Percentiles rank a stretch among this genome's conserved stretches.
Evolutionary conservation across 1,284 basidiomycete genomes (phyloP).

Genomic region (Somion occarium): DNA sequence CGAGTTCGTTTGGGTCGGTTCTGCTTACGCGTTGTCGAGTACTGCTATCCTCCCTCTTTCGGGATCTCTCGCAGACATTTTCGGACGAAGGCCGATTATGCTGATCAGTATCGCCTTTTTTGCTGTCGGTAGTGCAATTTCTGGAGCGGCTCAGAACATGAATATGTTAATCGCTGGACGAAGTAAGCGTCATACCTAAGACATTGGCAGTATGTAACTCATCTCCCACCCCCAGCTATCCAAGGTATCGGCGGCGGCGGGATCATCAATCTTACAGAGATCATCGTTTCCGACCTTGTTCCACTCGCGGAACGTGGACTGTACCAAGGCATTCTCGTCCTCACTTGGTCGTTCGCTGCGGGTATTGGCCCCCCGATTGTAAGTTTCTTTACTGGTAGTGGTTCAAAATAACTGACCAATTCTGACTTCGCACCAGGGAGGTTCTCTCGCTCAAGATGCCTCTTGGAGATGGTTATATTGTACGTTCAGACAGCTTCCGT

Average conservation of each 20-base stretch:
- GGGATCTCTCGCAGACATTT: conserved; percentile 21
- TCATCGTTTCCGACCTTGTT: conserved; percentile 34
- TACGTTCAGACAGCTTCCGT: conserved; percentile 7
- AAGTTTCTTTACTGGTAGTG: conserved; percentile 17
- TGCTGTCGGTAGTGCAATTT: conserved; percentile 13
- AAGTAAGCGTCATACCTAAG: conserved; percentile 9
- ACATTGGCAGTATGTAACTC: neutral
- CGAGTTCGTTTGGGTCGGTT: conserved; percentile 23
- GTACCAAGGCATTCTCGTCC: conserved; percentile 29
- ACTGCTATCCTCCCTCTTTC: conserved; percentile 23
- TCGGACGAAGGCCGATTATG: conserved; percentile 23
- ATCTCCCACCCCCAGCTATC: conserved; percentile 17
- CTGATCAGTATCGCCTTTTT: conserved; percentile 16
- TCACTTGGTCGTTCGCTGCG: conserved; percentile 30
- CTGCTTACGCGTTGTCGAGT: conserved; percentile 21
- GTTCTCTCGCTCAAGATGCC: conserved; percentile 16
- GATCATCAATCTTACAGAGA: conserved; percentile 29
- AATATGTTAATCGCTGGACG: conserved; percentile 15
- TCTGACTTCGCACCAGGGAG: conserved; percentile 12
- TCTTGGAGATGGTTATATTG: conserved; percentile 28
- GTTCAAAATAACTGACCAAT: neutral
- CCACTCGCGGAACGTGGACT: conserved; percentile 32
- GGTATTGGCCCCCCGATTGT: conserved; percentile 30
- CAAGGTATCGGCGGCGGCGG: conserved; percentile 38
- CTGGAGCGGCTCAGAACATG: conserved; percentile 16